Base-by-base conservation (phyloP, 1,284 basidiomycete species). In the Xerocomus amazonicus region DNA sequence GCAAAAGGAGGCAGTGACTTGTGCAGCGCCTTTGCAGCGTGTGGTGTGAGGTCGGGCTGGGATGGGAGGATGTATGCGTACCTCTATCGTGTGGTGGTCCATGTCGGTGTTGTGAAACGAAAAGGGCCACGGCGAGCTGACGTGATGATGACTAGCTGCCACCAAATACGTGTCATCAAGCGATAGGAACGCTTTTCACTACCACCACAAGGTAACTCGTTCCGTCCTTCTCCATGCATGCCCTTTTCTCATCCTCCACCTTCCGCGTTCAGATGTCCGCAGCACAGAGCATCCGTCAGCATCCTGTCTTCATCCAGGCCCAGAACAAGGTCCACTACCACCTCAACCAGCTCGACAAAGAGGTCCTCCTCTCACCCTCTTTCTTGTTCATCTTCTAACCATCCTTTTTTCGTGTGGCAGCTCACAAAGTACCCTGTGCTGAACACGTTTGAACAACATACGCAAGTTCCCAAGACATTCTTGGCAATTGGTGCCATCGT, bases 381-480 rank as follows among this genome's bases (percentile, higher is more conserved):
- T 19, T 45, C 23, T 48, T 51, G 44, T 43, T 48, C 19, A 28
- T 27, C 50, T 57, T 48, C 50, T 58, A 28, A 52, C 45, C 27
- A 4, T 16, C 3, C 17, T 29, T 9, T 36, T 37, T 50, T 44
- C 46, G 37, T 45, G 28, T 44, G 44, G 52, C 52, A 90, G 94
- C 87, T 99, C 63, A 81, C 87, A 67, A 95, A 92, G 79, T 97
- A 95, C 75, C 90, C 93, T 32, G 77, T 86, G 52, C 77, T 95
- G 63, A 83, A 79, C 74, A 78, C 81, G 63, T 70, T 97, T 60
- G 95, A 99, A 78, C 80, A 88, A 69, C 87, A 87, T 70, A 95
- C 92, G 6, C 87, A 91, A 65, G 75, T 98, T 39, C 95, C 96
- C 61, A 98, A 98, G 82, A 82, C 91, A 16, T 95, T 96, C 72